Conservation (phyloP, 371 early-diverging fungal genomes). For the Dichotomocladium elegans region DNA sequence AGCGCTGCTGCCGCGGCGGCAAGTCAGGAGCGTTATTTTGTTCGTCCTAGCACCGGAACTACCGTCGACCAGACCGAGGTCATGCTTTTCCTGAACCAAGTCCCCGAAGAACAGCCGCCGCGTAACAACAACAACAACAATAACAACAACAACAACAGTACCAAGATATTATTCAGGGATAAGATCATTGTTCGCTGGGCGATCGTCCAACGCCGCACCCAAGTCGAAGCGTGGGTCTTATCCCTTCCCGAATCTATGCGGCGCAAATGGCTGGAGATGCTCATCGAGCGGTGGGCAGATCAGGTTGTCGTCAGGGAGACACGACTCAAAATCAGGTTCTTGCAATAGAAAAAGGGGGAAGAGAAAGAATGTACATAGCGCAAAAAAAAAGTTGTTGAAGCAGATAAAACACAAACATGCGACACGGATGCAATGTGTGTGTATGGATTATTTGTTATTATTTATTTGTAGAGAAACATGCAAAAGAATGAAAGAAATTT, state of each 20-base stretch:
- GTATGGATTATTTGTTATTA: no score
- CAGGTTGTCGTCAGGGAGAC: constrained; percentile 42
- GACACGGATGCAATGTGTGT: no score
- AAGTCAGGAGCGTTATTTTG: constrained; percentile 33
- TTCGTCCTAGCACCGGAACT: constrained; percentile 42
- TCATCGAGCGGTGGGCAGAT: constrained; percentile 40
- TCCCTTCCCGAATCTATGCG: constrained; percentile 24
- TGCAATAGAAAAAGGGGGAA: constrained; percentile 7
- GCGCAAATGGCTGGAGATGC: constrained; percentile 43
- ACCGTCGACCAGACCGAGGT: constrained; percentile 30
- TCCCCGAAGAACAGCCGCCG: constrained; percentile 11
- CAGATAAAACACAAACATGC: no score
- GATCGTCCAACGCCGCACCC: constrained; percentile 30
- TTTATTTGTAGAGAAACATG: no score
- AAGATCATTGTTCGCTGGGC: constrained; percentile 44
- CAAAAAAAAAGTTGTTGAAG: neutral
- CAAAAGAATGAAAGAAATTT: neutral
- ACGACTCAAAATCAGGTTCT: constrained; percentile 36
- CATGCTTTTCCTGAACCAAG: constrained; percentile 38
- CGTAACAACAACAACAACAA: no score
- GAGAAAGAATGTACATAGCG: neutral
- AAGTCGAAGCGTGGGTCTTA: constrained; percentile 32
- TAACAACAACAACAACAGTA: neutral
- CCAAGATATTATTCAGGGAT: constrained; percentile 23
- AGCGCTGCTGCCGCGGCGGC: neutral